Conservation (phyloP, 768 basidiomycete species). For the Cantharellus cinnabarinus region DNA sequence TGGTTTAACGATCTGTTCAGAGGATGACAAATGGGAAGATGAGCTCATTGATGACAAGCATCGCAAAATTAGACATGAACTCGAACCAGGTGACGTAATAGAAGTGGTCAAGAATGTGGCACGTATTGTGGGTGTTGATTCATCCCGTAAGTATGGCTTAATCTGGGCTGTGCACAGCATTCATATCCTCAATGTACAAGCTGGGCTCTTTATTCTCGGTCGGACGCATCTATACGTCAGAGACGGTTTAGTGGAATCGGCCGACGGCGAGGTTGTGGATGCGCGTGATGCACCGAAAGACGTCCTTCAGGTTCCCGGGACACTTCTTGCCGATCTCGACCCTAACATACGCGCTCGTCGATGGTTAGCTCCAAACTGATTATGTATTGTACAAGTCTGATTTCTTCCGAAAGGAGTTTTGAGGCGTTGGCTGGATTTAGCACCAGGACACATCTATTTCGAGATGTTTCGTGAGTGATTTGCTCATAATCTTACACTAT, state of each 20-base stretch:
- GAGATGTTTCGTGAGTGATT: slow-evolving; percentile 63
- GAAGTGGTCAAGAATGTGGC: slow-evolving; percentile 75
- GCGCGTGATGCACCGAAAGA: slow-evolving; percentile 67
- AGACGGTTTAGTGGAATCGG: slow-evolving; percentile 71
- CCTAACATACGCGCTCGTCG: slow-evolving; percentile 62
- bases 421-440: slow-evolving; percentile 59
- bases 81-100: slow-evolving; percentile 78
- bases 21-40: slow-evolving; percentile 40
- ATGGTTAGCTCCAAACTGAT: slow-evolving; percentile 32
- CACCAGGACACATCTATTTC: slow-evolving; percentile 70
- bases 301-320: slow-evolving; percentile 69
- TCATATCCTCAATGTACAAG: slow-evolving; percentile 18
- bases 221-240: slow-evolving; percentile 73
- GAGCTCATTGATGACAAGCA: slow-evolving; percentile 79
- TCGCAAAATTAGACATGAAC: slow-evolving; percentile 63
- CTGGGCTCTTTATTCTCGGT: slow-evolving; percentile 76
- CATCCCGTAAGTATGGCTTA: slow-evolving; percentile 44
- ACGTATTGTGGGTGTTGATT: slow-evolving; percentile 76
- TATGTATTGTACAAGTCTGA: not conserved
- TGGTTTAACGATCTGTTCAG: slow-evolving; percentile 4
- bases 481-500: not conserved
- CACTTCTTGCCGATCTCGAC: slow-evolving; percentile 48
- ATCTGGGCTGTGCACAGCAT: not conserved
- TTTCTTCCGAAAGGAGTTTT: slow-evolving; percentile 35
- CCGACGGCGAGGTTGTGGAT: slow-evolving; percentile 77